Evolutionary conservation across 257 asterid genomes (phyloP), one percentile per base, ranked within the genome.

Genomic region (Solanum chmielewskii): DNA sequence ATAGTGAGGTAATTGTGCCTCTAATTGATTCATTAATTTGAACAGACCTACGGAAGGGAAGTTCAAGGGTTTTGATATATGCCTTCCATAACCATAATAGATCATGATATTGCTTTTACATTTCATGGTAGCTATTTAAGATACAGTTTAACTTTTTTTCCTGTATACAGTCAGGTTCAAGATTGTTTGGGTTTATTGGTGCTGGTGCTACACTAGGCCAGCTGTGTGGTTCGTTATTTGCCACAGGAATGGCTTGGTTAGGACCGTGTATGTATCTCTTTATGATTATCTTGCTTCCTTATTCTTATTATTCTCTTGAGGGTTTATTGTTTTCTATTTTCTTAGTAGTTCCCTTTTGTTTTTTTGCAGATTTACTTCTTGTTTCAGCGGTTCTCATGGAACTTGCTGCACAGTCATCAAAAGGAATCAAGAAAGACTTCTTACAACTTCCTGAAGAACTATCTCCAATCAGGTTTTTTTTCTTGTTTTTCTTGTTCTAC

Each of bases 151-250:
- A 49, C 20, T 18, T 49, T 80, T 81, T 20, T 49, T 49, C 69
- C 18, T 81, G 60, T 88, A 87, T 97, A 91, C 98, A 97, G 99
- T 96, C 99, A 97, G 99, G 99, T 92, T 95, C 99, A 91, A 94
- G 99, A 95, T 91, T 97, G 94, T 97, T 97, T 89, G 99, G 99
- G 85, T 97, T 97, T 92, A 94, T 96, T 91, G 99, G 99, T 85
- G 99, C 99, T 90, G 99, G 99, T 83, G 99, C 99, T 87, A 97
- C 99, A n/a, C 84, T 97, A 86, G 99, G 98, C 16, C 99, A 97
- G 93, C 98, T 97, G 85, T 90, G 92, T 92, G 99, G 99, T 90
- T 97, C 98, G n/a, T 90, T 97, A 47, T 95, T 97, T 90, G 99
- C 99, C 39, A 91, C 98, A 20, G 97, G 93, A 88, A 92, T 94